Conservation (phyloP, 2,329 filamentous ascomycete genomes). For the Trichoderma polysporum region DNA sequence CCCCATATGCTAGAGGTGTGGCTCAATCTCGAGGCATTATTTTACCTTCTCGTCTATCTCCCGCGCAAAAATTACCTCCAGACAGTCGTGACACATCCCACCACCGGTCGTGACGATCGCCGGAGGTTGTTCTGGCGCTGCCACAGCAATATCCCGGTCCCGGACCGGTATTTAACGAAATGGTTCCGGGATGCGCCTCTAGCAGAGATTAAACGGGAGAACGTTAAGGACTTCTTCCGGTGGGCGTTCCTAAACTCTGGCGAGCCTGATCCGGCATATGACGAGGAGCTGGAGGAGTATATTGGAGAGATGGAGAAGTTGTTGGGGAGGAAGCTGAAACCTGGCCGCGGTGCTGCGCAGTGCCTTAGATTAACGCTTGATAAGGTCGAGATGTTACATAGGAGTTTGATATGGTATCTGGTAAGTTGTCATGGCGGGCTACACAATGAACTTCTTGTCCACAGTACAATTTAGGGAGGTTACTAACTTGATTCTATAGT, state of each 20-base stretch:
- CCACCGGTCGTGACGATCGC: conserved; percentile 45
- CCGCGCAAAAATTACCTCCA: conserved; percentile 54
- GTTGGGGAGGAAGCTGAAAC: conserved; percentile 49
- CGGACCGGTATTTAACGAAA: conserved; percentile 50
- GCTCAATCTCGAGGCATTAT: conserved; percentile 50
- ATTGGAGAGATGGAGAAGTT: conserved; percentile 50
- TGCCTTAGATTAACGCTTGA: conserved; percentile 58
- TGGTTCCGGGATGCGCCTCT: conserved; percentile 58
- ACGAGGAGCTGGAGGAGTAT: conserved; percentile 58
- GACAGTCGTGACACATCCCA: conserved; percentile 50
- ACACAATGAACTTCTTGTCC: not conserved
- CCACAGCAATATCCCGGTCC: conserved; percentile 51
- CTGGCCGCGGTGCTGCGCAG: conserved; percentile 52
- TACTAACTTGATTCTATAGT: conserved; percentile 29
- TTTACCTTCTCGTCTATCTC: conserved; percentile 54
- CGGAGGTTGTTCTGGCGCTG: conserved; percentile 51
- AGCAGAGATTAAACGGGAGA: conserved; percentile 56
- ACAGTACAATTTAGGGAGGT: not conserved
- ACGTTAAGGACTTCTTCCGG: conserved; percentile 59
- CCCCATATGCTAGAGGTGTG: conserved; percentile 42
- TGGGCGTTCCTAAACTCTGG: conserved; percentile 59
- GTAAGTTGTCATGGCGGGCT: conserved; percentile 36
- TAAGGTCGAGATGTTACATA: conserved; percentile 54
- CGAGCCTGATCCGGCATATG: conserved; percentile 42
- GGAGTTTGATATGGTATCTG: conserved; percentile 57